Evolutionary conservation across 192 early-diverging fungal species (phyloP).

Genomic region (Backusella luteola): DNA sequence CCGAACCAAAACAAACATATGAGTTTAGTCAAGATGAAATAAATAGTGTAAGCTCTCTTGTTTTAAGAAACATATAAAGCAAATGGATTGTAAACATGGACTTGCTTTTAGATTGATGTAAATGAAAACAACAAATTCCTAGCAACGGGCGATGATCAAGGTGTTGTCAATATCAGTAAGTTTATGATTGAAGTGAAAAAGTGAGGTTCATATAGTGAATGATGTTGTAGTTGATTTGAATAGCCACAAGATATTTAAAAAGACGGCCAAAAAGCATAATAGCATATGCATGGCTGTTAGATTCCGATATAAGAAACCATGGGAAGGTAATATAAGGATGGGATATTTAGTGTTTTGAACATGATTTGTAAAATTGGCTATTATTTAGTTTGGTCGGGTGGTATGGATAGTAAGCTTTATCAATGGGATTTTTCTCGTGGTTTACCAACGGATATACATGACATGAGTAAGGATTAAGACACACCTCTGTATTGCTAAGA

Average conservation of each 20-base stretch:
- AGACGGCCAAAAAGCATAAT: constrained; percentile 41
- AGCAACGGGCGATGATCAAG: constrained; percentile 47
- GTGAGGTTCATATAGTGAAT: background rate
- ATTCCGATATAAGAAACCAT: constrained; percentile 45
- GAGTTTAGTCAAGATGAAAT: constrained; percentile 49
- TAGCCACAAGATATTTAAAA: constrained; percentile 42
- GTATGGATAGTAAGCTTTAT: constrained; percentile 47
- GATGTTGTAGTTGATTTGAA: constrained; percentile 39
- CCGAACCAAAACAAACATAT: constrained; percentile 32
- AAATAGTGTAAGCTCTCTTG: constrained; percentile 36
- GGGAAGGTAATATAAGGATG: constrained; percentile 37
- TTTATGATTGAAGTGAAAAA: background rate
- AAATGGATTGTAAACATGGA: background rate
- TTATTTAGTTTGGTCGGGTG: constrained; percentile 45
- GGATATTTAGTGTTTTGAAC: background rate
- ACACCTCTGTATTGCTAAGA: background rate
- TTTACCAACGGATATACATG: constrained; percentile 27
- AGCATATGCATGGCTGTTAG: constrained; percentile 50
- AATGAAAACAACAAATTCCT: constrained; percentile 46
- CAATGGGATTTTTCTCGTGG: constrained; percentile 53
- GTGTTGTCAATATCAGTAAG: constrained; percentile 40
- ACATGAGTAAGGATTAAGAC: constrained; percentile 37
- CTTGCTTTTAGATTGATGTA: constrained; percentile 41
- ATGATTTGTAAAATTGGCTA: background rate
- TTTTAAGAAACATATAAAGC: background rate